These are phyloP conservation scores for Fagopyrum tataricum DNA, from an alignment of 148 eudicot species.

Conservation along the genomic window DNA sequence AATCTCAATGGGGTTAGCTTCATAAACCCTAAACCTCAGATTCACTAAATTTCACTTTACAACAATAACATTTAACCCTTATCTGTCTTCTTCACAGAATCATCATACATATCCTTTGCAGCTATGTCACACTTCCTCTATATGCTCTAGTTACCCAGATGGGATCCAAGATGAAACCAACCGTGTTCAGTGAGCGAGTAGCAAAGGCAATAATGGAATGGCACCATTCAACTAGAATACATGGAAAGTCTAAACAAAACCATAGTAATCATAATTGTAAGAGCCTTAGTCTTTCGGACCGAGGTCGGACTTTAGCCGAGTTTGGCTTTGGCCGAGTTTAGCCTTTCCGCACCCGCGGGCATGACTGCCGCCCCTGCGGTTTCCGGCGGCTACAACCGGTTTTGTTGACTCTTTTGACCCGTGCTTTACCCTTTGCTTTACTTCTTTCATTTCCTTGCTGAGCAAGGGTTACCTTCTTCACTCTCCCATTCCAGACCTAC, in stretches of 20 bases:
- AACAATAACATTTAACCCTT: not conserved
- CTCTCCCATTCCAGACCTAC: too few species aligned
- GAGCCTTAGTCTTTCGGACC: too few species aligned
- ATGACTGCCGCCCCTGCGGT: too few species aligned
- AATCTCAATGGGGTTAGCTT: conserved; percentile 39
- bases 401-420: too few species aligned
- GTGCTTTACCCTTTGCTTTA: too few species aligned
- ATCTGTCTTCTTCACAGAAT: conserved; percentile 23
- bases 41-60: not conserved
- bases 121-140: conserved; percentile 55
- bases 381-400: too few species aligned
- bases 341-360: too few species aligned
- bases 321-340: too few species aligned
- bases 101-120: conserved; percentile 45
- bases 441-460: too few species aligned
- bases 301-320: too few species aligned
- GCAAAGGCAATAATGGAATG: conserved; percentile 34
- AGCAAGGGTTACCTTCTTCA: too few species aligned
- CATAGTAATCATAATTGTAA: not conserved
- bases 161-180: conserved; percentile 53
- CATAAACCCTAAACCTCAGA: not conserved
- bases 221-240: conserved; percentile 28
- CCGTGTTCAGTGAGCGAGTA: conserved; percentile 40
- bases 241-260: not conserved
- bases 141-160: conserved; percentile 61